A percentile compares a stretch with the other conserved stretches of the same genome.
Evolutionary conservation across 371 early-diverging fungal species (phyloP).

Genomic region (Circinella minor): DNA sequence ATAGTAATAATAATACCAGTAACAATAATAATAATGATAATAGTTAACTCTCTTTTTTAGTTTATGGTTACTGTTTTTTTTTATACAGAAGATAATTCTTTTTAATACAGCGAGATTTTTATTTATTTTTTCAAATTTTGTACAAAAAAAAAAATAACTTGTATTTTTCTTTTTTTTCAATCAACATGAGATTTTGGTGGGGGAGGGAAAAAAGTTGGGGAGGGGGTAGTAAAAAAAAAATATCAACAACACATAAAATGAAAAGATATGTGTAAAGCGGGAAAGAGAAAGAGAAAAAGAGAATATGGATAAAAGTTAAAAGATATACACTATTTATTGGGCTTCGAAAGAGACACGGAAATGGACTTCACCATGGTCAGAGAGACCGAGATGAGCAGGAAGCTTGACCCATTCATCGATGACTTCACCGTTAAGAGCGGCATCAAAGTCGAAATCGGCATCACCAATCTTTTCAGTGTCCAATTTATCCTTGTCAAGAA

Average conservation of each 20-base stretch:
- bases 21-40: background rate
- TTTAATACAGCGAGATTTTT: background rate
- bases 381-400: conserved; percentile 30
- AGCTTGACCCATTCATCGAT: conserved; percentile 42
- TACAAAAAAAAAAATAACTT: background rate
- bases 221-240: background rate
- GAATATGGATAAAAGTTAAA: too few species aligned
- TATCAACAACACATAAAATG: too few species aligned
- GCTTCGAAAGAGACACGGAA: conserved; percentile 21
- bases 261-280: too few species aligned
- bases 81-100: too few species aligned
- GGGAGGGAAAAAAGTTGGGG: background rate
- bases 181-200: background rate
- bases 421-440: conserved; percentile 25
- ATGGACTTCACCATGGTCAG: conserved; percentile 39
- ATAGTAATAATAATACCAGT: background rate
- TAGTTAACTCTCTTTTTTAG: background rate
- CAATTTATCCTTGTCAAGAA: conserved; percentile 44
- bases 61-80: background rate
- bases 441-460: conserved; percentile 30
- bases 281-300: too few species aligned
- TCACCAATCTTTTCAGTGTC: conserved; percentile 52
- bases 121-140: conserved; percentile 1
- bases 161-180: too few species aligned
- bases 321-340: conserved; percentile 13